These are phyloP conservation scores for Trichoderma lentiforme DNA, from an alignment of 2,329 filamentous ascomycete genomes.

Conservation along the genomic window DNA sequence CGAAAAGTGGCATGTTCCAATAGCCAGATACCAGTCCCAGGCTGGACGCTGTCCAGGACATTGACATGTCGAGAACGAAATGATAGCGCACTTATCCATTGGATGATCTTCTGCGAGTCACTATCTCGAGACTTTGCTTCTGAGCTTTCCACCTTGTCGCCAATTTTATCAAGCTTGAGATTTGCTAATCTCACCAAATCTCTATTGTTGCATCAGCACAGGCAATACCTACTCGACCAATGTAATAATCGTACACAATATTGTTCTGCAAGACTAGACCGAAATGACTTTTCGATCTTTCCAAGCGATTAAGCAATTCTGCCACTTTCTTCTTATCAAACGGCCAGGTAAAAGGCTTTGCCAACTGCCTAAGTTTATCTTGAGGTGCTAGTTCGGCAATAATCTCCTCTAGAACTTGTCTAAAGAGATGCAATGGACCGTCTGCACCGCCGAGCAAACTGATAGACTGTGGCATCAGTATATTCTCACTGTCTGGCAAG, in stretches of 20 bases:
- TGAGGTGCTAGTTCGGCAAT: not conserved
- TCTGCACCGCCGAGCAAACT: not conserved
- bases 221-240: not conserved
- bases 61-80: not conserved
- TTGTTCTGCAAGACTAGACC: not conserved
- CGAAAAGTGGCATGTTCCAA: not conserved
- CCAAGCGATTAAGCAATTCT: not conserved
- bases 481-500: not conserved
- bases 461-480: not conserved
- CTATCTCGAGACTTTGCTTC: not conserved
- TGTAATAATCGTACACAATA: not conserved
- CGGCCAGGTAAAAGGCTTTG: not conserved
- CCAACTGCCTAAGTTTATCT: not conserved
- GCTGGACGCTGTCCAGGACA: not conserved
- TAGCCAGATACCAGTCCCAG: not conserved
- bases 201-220: not conserved
- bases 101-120: not conserved
- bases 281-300: conserved; percentile 2
- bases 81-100: not conserved
- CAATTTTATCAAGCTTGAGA: not conserved
- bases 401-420: not conserved
- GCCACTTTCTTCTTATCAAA: not conserved
- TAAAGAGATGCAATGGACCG: not conserved
- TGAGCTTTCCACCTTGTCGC: not conserved
- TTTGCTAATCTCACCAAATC: not conserved